These are phyloP conservation scores for Verticillium nubilum DNA, from an alignment of 2,329 filamentous ascomycete genomes.

Conservation along the genomic window DNA sequence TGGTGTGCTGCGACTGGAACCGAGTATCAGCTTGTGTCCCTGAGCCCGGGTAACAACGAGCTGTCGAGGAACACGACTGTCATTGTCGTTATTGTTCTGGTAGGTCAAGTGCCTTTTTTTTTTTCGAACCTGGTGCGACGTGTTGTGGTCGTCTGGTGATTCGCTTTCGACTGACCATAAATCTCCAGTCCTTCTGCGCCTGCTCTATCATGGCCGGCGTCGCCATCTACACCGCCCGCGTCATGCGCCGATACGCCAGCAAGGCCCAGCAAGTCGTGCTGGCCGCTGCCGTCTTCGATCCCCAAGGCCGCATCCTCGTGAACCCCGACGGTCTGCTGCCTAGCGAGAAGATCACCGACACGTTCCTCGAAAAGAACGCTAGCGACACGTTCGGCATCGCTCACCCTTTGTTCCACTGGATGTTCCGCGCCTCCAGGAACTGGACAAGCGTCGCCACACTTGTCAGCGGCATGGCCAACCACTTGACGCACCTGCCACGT, in stretches of 20 bases:
- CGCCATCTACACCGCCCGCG: constrained; percentile 47
- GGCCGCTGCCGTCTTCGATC: constrained; percentile 62
- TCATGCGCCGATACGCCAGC: constrained; percentile 46
- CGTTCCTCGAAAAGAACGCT: constrained; percentile 59
- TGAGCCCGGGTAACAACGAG: constrained; percentile 32
- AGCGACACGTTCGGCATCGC: constrained; percentile 70
- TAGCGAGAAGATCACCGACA: constrained; percentile 71
- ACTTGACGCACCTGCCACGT: constrained; percentile 51
- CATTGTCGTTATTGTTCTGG: constrained; percentile 67
- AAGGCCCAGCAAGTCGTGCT: constrained; percentile 57
- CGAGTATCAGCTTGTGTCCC: constrained; percentile 51
- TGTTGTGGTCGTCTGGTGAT: not conserved
- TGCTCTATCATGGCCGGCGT: constrained; percentile 54
- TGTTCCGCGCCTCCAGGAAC: constrained; percentile 74
- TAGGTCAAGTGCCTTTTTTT: constrained; percentile 34
- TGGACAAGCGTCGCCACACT: constrained; percentile 67
- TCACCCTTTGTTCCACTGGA: constrained; percentile 82
- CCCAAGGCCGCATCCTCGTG: constrained; percentile 60
- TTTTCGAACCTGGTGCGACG: not conserved
- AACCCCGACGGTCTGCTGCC: constrained; percentile 65
- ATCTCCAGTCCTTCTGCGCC: constrained; percentile 49
- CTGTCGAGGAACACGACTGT: constrained; percentile 60
- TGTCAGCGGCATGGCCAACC: constrained; percentile 65
- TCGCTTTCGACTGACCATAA: not conserved
- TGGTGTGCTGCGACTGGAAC: constrained; percentile 75